Base-by-base conservation (phyloP, 2,329 filamentous ascomycete genomes). In the Cordyceps tenuipes region DNA sequence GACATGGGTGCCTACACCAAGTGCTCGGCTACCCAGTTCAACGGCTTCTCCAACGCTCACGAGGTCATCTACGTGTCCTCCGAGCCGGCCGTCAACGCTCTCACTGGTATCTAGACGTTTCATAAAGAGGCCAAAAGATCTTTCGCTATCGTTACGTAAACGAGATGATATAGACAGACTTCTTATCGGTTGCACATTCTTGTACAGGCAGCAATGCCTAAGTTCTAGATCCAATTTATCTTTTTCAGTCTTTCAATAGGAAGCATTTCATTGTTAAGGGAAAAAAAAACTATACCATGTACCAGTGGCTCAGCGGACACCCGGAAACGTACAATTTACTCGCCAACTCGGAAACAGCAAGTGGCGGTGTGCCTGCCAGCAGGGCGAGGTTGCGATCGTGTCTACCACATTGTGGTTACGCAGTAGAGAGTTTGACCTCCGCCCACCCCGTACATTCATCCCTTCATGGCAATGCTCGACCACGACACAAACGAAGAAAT, bases 1-100 rank as follows among this genome's bases (percentile, higher is more conserved):
- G 86, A 96, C 63, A 99, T 99, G 94, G 94, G 94, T 59, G 93
- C 94, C 26, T 99, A 99, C 76, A 97, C 94, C 67, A 96, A 92
- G 81, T 97, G 93, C 81, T 97, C 91, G 62, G 93, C 94, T 64
- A 99, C 94, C 61, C 87, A 89, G 70, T 99, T 99, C 86, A 99
- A 99, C 68, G 94, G 94, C 64, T 99, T 97, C 76, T 89, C 87
- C 59, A 90, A 97, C 75, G 82, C 86, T 67, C 94, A 99, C 73
- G 89, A 96, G 68, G 88, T 95, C 64, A 86, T 97, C 65, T 97
- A 97, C 71, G 88, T 97, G 67, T 96, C 88, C 73, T 97, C 91
- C 75, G 94, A 99, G 83, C 83, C 89, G 21, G 93, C 90, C 51
- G 94, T 92, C 31, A 82, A 80, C 66, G 91, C 89, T 17, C 78